phyloP scores from a whole-genome alignment of 331 rosid species.

The Malus hybrid region DNA sequence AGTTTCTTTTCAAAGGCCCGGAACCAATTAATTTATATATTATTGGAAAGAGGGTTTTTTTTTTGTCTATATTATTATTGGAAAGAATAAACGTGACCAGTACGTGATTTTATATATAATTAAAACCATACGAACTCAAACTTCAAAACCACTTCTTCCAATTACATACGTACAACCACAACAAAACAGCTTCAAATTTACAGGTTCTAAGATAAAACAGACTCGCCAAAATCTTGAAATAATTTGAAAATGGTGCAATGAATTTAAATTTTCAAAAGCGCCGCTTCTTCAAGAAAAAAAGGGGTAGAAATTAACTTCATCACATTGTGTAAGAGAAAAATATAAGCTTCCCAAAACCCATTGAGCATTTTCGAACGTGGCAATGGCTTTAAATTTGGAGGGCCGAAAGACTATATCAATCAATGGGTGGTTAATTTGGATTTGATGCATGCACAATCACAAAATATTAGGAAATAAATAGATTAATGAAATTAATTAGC shows the following conservation, averaged over 20 bases:
- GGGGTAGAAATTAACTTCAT: not conserved
- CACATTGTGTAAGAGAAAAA: not conserved
- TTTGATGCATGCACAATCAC: not conserved
- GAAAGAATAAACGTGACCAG: conserved; percentile 1
- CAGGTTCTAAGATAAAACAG: not conserved
- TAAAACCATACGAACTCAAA: not conserved
- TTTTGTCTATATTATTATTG: not conserved
- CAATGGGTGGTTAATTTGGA: not conserved
- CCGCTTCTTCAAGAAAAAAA: not conserved
- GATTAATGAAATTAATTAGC: not conserved
- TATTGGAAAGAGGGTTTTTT: not conserved
- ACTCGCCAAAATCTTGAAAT: not conserved
- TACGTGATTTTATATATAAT: not conserved
- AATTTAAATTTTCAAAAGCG: not conserved
- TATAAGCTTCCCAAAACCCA: not conserved
- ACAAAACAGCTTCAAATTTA: not conserved
- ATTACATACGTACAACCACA: not conserved
- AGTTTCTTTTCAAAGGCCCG: not conserved
- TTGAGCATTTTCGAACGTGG: not conserved
- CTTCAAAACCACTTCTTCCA: conserved; percentile 5
- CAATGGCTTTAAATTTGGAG: not conserved
- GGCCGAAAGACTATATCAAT: too few relatives aligned
- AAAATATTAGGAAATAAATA: not conserved
- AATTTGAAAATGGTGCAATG: not conserved
- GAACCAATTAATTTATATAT: not conserved